Evolutionary conservation across 805 yeast species (phyloP), one percentile per base, ranked within the genome.

Genomic region (Candida maesae): DNA sequence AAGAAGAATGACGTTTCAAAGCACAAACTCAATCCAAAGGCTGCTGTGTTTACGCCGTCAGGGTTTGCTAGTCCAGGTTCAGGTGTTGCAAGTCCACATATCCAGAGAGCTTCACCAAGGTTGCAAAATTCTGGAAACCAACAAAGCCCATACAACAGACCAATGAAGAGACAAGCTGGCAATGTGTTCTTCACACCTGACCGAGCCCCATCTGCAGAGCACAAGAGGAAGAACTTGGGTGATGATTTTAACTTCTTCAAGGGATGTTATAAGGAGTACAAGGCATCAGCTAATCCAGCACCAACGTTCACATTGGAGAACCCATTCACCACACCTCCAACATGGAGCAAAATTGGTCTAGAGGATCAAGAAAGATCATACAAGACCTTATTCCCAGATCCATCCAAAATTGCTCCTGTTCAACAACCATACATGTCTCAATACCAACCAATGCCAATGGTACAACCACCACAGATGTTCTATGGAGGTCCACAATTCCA

Each of bases 301-400:
- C 21, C 41, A 5, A 21, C 24, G 24, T 67, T 39, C 7, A 26
- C 7, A n/a, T 67, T 81, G 45, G 89, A 81, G 50, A 77, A 69
- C 51, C 79, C 93, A 6, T 86, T 74, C 59, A 69, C 70, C 30
- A 81, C 91, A 0, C 81, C 86, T 9, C 95, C 95, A 38, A 81
- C 90, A n/a, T n/a, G n/a, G n/a, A n/a, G n/a, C n/a, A n/a, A n/a
- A n/a, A n/a, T 0, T 85, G 95, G 95, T 68, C 35, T 16, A 33
- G 51, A 52, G 26, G 51, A 50, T 3, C 61, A 73, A 18, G 84
- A 77, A 33, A 79, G 74, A 42, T 68, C 82, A 2, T 77, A 78
- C 60, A 73, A 68, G 41, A 61, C 66, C 14, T 58, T 75, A 29
- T 78, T 79, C 61, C 74, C 80, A 3, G 68, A 68, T 41, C 27